Evolutionary conservation across 441 rosid genomes (phyloP).

Genomic region (Adansonia grandidieri): DNA sequence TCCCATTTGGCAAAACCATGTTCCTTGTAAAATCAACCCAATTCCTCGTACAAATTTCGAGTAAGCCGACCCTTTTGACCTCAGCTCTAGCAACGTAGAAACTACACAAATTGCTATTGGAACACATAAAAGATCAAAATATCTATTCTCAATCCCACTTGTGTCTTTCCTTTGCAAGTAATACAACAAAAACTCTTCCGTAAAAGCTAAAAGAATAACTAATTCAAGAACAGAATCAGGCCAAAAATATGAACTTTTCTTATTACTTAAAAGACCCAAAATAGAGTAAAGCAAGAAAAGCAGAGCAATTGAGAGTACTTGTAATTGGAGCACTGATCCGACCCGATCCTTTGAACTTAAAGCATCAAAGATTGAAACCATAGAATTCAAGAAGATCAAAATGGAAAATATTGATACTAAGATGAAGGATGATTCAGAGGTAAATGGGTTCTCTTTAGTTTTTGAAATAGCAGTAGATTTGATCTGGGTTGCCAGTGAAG

Average conservation of each 20-base stretch:
- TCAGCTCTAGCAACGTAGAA: conserved; percentile 51
- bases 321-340: conserved; percentile 71
- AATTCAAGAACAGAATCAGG: conserved; percentile 52
- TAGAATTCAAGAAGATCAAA: conserved; percentile 56
- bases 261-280: conserved; percentile 40
- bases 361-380: conserved; percentile 60
- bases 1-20: conserved; percentile 92
- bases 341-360: conserved; percentile 52
- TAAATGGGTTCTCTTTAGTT: conserved; percentile 23
- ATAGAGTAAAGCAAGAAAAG: conserved; percentile 56
- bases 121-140: conserved; percentile 78
- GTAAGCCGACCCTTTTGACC: conserved; percentile 35
- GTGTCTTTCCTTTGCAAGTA: conserved; percentile 72
- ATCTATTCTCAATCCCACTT: conserved; percentile 76
- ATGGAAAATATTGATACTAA: conserved; percentile 47
- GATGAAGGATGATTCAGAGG: conserved; percentile 30
- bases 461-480: conserved; percentile 19
- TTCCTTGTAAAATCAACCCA: conserved; percentile 69
- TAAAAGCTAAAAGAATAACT: conserved; percentile 65
- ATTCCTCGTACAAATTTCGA: conserved; percentile 55
- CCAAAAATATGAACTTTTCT: conserved; percentile 37
- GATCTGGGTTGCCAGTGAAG: conserved; percentile 38
- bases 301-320: conserved; percentile 54
- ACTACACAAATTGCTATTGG: conserved; percentile 59
- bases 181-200: conserved; percentile 72